Evolutionary conservation across 2,329 filamentous ascomycete species (phyloP), one percentile per base, ranked within the genome.

Genomic region (Daldinia sp.): DNA sequence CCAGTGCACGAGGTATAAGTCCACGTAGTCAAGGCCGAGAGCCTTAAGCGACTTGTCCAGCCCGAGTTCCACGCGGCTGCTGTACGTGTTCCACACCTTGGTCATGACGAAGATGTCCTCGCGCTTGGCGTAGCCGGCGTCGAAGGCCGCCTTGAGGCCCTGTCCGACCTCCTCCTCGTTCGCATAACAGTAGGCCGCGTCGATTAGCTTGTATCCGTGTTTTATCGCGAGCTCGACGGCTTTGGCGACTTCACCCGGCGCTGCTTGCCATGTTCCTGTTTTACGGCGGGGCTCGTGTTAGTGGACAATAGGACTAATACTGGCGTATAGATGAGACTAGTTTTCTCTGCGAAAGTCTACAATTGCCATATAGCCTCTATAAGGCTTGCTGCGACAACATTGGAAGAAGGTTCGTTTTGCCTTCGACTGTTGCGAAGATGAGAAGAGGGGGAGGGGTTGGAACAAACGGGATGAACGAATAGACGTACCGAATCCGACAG

Each of bases 21-120:
- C 93, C 4, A 97, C 86, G 78, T 97, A 95, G 72, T 93, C 91
- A 54, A 96, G 83, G 1, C 92, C 92, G 39, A 97, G 82, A 67
- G 87, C 86, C 81, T 90, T 87, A 78, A 96, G 83, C 75, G 90
- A 92, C 85, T 90, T 89, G 72, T 93, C 88, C 39, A 96, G 85
- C 39, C 87, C 89, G 74, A 91, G 82, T 80, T 92, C 89, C 5
- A 89, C 89, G 6, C 90, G 85, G 33, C 87, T 88, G 79, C 91
- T 90, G 82, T 92, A 94, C 57, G 92, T 93, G 76, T 89, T 91
- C 92, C 93, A 97, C 41, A 94, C 87, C 86, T 97, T 97, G 75
- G 90, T 93, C 61, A 93, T 92, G 66, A 97, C 88, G 81, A 96
- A 97, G 69, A 97, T 82, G 65, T 97, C 92, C 78, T 92, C 88